A percentile compares a stretch with the other conserved stretches of the same genome.
These are phyloP conservation scores for Pneumocystis carinii DNA, from an alignment of 1,139 yeast species.

Conservation along the genomic window DNA sequence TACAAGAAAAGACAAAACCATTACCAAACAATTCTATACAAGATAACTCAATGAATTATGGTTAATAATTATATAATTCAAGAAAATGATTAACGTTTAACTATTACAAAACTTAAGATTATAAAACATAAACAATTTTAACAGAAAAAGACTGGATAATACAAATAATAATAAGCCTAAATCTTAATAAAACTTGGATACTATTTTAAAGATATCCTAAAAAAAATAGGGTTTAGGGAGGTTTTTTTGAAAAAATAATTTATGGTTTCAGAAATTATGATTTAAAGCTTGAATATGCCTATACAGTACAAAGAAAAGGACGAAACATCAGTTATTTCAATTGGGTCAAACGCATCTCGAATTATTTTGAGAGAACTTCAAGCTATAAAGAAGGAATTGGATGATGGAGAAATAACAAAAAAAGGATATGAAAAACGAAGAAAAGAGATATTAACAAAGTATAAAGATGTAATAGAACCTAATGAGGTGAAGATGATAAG, in stretches of 20 bases:
- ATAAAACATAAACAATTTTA: neutral
- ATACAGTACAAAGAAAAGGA: neutral
- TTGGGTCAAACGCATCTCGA: neutral
- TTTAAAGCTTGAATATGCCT: too few species aligned
- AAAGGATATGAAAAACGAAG: conserved; percentile 52
- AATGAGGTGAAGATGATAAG: neutral
- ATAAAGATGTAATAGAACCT: conserved; percentile 1
- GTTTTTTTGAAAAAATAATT: too few species aligned
- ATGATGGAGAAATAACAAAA: conserved; percentile 50
- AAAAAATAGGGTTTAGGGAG: too few species aligned
- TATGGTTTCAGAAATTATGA: too few species aligned
- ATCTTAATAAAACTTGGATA: neutral
- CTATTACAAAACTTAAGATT: neutral
- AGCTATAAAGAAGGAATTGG: neutral
- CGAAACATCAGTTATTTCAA: neutral
- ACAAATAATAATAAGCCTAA: neutral
- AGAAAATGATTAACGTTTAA: neutral
- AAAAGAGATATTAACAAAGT: conserved; percentile 29
- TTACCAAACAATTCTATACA: too few species aligned
- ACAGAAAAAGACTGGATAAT: neutral
- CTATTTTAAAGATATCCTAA: neutral
- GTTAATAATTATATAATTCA: neutral
- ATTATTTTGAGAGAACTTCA: neutral
- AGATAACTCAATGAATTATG: too few species aligned
- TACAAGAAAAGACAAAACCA: too few species aligned